Evolutionary conservation across 2,329 filamentous ascomycete genomes (phyloP).

Genomic region (Calonectria pseudoreteaudii): DNA sequence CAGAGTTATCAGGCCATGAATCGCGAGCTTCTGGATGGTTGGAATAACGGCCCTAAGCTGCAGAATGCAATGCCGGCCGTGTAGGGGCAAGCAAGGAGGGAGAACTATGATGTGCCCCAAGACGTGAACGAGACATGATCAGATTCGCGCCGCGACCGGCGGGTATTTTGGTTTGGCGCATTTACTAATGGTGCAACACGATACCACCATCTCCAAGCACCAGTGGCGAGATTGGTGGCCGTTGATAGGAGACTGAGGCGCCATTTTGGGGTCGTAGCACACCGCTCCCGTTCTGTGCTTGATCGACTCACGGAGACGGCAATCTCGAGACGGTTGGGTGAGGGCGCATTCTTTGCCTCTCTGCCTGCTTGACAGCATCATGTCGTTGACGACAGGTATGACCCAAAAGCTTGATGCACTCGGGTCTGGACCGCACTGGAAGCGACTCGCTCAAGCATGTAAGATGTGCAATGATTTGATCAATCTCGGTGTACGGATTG

Average conservation of each 20-base stretch:
- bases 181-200: constrained; percentile 14
- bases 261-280: constrained; percentile 5
- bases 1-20: constrained; percentile 17
- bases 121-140: not conserved
- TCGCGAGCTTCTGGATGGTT: constrained; percentile 1
- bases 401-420: not conserved
- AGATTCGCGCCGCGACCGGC: constrained; percentile 2
- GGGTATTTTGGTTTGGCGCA: constrained; percentile 8
- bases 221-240: constrained; percentile 16
- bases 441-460: constrained; percentile 16
- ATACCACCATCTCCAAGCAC: constrained; percentile 18
- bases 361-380: not conserved
- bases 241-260: constrained; percentile 14
- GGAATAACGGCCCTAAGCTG: not conserved
- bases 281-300: constrained; percentile 20
- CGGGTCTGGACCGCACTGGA: constrained; percentile 2
- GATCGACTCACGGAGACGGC: not conserved
- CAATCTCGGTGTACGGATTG: constrained; percentile 39
- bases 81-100: not conserved
- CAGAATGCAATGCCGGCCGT: not conserved
- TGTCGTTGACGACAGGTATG: not conserved
- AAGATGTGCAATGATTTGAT: constrained; percentile 23
- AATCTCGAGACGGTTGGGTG: constrained; percentile 10
- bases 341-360: not conserved
- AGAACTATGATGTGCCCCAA: not conserved